phyloP scores from a whole-genome alignment of 768 basidiomycete genomes.

The Mycena amicta region DNA sequence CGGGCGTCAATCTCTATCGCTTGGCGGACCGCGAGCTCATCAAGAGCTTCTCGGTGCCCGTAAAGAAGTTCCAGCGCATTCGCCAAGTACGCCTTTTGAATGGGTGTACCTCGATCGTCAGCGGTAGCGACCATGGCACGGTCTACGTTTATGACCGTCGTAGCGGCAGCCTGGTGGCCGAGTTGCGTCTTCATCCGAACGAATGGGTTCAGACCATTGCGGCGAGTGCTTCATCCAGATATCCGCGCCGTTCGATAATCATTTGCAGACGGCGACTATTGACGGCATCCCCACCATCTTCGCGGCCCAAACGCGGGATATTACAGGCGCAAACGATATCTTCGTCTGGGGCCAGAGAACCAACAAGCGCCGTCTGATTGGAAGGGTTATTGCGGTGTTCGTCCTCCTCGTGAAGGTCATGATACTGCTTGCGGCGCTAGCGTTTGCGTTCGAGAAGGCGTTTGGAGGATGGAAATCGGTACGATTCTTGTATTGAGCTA shows the following conservation, averaged over 20 bases:
- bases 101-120: conserved; percentile 10
- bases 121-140: conserved; percentile 21
- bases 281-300: conserved; percentile 6
- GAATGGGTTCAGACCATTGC: conserved; percentile 14
- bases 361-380: neutral
- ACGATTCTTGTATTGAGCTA: too few species aligned
- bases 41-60: neutral
- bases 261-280: neutral
- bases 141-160: conserved; percentile 16
- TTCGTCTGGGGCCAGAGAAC: neutral
- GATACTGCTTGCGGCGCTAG: neutral
- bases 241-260: neutral
- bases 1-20: conserved; percentile 6
- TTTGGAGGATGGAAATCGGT: too few species aligned
- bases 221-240: neutral
- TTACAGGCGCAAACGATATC: conserved; percentile 3
- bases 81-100: conserved; percentile 15
- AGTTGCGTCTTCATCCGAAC: neutral
- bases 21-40: neutral
- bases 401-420: neutral
- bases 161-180: neutral
- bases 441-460: neutral
- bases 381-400: neutral
- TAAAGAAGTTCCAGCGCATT: conserved; percentile 1
- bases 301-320: conserved; percentile 7